phyloP scores from a whole-genome alignment of 2,329 filamentous ascomycete species.

The Didymella glomerata region DNA sequence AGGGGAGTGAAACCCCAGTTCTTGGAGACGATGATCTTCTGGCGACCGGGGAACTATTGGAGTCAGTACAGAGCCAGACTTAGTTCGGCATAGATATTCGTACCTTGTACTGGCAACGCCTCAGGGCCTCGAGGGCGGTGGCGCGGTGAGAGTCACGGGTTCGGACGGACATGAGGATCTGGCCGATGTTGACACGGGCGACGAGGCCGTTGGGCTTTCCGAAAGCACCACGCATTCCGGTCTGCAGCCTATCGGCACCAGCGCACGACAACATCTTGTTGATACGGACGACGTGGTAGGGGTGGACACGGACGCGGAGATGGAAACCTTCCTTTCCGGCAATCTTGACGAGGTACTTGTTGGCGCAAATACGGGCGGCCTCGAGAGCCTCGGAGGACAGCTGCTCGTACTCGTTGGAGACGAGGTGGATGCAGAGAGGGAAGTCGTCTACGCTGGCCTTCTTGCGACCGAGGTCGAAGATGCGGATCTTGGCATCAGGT shows the following conservation, averaged over 20 bases:
- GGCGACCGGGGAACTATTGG: slow-evolving; percentile 90
- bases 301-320: slow-evolving; percentile 84
- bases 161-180: slow-evolving; percentile 97
- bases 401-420: slow-evolving; percentile 99
- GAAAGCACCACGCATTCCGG: slow-evolving; percentile 99
- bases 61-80: slow-evolving; percentile 3
- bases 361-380: slow-evolving; percentile 99
- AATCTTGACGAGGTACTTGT: slow-evolving; percentile 85
- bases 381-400: slow-evolving; percentile 99
- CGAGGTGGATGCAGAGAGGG: slow-evolving; percentile 96
- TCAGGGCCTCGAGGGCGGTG: slow-evolving; percentile 96
- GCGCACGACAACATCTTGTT: slow-evolving; percentile 99
- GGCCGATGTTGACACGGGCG: slow-evolving; percentile 99
- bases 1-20: slow-evolving; percentile 99
- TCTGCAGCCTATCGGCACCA: slow-evolving; percentile 99
- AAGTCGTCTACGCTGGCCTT: slow-evolving; percentile 99
- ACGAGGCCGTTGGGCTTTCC: slow-evolving; percentile 99
- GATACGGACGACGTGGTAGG: slow-evolving; percentile 99
- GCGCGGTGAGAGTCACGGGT: slow-evolving; percentile 95
- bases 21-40: slow-evolving; percentile 99
- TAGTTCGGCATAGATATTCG: not conserved
- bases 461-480: slow-evolving; percentile 99
- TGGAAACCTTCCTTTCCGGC: slow-evolving; percentile 77
- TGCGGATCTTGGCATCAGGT: slow-evolving; percentile 80
- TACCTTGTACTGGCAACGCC: slow-evolving; percentile 97